Percentiles rank a stretch among this genome's conserved stretches.
phyloP scores from a whole-genome alignment of 1,284 basidiomycete species.

The Naganishia sp. region DNA sequence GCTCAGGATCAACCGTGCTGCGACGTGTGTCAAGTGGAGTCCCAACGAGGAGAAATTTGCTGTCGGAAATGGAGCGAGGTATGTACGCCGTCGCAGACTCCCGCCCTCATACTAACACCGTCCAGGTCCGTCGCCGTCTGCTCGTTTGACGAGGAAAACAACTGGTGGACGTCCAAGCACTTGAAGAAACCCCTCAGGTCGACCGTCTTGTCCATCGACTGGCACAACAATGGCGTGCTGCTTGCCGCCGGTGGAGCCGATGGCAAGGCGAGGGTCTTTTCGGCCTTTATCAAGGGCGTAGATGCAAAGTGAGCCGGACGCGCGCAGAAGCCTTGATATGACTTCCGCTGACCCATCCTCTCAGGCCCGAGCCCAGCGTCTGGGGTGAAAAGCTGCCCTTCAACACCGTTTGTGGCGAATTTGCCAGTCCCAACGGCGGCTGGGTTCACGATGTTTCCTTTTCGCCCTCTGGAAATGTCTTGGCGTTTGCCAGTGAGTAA shows the following conservation, averaged over 20 bases:
- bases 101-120: not conserved
- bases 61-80: constrained; percentile 93
- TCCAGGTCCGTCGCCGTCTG: constrained; percentile 85
- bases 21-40: constrained; percentile 94
- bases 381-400: constrained; percentile 99
- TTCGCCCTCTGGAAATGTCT: constrained; percentile 86
- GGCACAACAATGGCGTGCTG: constrained; percentile 97
- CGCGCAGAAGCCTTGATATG: not conserved
- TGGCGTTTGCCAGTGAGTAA: constrained; percentile 85
- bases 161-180: constrained; percentile 99
- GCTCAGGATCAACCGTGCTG: constrained; percentile 91
- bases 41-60: constrained; percentile 99
- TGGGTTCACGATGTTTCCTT: constrained; percentile 98
- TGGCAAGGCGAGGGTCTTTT: constrained; percentile 96
- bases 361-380: constrained; percentile 79
- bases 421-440: constrained; percentile 79
- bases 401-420: constrained; percentile 96
- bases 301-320: constrained; percentile 75
- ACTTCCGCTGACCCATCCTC: constrained; percentile 3
- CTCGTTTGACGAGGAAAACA: constrained; percentile 92
- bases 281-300: constrained; percentile 98
- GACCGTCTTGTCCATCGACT: constrained; percentile 90
- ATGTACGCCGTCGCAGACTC: constrained; percentile 38
- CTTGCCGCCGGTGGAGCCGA: constrained; percentile 93
- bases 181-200: constrained; percentile 95